phyloP scores from a whole-genome alignment of 495 filamentous ascomycete species.

The Penicillium parvum region DNA sequence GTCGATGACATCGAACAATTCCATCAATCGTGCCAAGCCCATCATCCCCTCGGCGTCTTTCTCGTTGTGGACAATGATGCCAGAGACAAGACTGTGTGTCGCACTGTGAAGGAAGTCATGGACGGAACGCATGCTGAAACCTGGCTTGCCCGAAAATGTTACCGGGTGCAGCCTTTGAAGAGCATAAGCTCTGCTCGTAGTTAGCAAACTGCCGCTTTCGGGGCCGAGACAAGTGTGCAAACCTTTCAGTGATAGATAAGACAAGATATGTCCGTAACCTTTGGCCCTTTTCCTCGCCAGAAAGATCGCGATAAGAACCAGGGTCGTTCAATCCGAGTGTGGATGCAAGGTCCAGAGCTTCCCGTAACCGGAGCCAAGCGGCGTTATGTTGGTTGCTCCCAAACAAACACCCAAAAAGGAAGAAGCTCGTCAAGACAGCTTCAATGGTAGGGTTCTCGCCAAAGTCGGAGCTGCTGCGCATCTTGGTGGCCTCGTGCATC shows the following conservation, averaged over 20 bases:
- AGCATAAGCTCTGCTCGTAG: slow-evolving; percentile 58
- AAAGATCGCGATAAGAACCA: slow-evolving; percentile 42
- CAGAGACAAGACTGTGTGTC: slow-evolving; percentile 36
- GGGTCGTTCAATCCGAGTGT: slow-evolving; percentile 57
- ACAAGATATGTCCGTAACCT: slow-evolving; percentile 50
- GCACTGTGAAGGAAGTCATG: slow-evolving; percentile 39
- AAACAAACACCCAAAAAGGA: slow-evolving; percentile 72
- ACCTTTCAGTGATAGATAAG: slow-evolving; percentile 57
- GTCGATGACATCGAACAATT: slow-evolving; percentile 40
- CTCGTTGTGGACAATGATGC: slow-evolving; percentile 43
- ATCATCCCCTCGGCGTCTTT: slow-evolving; percentile 43
- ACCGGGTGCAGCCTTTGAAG: slow-evolving; percentile 53
- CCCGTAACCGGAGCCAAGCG: slow-evolving; percentile 57
- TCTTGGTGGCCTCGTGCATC: slow-evolving; percentile 71
- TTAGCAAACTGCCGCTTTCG: slow-evolving; percentile 2
- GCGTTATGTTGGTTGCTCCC: slow-evolving; percentile 56
- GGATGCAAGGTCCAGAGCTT: slow-evolving; percentile 54
- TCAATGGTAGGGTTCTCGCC: slow-evolving; percentile 66
- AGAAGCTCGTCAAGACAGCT: slow-evolving; percentile 72
- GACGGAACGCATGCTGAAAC: slow-evolving; percentile 34
- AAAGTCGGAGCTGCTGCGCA: slow-evolving; percentile 72
- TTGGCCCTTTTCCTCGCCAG: slow-evolving; percentile 43
- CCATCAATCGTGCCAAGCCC: slow-evolving; percentile 40
- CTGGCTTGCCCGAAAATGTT: slow-evolving; percentile 35
- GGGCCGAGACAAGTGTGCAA: neutral